Evolutionary conservation across 768 basidiomycete species (phyloP), one percentile per base, ranked within the genome.

Genomic region (Kockovaella imperatae): DNA sequence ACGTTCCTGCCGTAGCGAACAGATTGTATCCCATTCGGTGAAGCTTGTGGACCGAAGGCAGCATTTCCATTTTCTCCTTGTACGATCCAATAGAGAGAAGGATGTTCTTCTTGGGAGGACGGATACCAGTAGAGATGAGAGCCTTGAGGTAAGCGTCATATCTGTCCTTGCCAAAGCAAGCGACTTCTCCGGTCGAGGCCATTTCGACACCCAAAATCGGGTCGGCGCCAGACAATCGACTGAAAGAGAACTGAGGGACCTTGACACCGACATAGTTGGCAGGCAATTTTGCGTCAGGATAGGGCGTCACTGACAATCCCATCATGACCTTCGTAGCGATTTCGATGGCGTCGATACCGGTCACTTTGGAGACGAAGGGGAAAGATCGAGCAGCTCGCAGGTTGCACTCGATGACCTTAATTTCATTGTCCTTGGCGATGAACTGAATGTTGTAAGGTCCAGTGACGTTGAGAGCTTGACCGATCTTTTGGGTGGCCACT

Each of bases 381-480:
- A 93, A 96, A 0, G 93, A 96, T 53, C 93, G 81, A 20, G 93
- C 93, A 0, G 95, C 95, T 47, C 93, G 87, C 28, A 99, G 76
- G 74, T 99, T 99, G 74, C 93, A 97, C 72, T 99, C 93, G 70
- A 99, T 99, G 62, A 99, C 93, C 78, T 99, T 99, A 78, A 99
- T 97, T 73, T 96, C 93, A 75, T 96, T 97, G 75, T 99, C 86
- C 80, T 99, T 99, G 42, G 93, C 93, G 61, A 99, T 96, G 75
- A 99, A 96, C 75, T 99, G 93, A 68, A 99, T 99, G 69, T 99
- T 99, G 81, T 85, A 97, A 1, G 93, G 93, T 5, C 93, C 95
- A 4, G 93, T 96, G 38, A 97, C 91, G 68, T 97, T 95, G 49
- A 99, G 80, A 13, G 95, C 93, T 50, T 90, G 86, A 25, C 89